Evolutionary conservation across 129 eudicot genomes (phyloP).

Genomic region (Artemisia tridentata): DNA sequence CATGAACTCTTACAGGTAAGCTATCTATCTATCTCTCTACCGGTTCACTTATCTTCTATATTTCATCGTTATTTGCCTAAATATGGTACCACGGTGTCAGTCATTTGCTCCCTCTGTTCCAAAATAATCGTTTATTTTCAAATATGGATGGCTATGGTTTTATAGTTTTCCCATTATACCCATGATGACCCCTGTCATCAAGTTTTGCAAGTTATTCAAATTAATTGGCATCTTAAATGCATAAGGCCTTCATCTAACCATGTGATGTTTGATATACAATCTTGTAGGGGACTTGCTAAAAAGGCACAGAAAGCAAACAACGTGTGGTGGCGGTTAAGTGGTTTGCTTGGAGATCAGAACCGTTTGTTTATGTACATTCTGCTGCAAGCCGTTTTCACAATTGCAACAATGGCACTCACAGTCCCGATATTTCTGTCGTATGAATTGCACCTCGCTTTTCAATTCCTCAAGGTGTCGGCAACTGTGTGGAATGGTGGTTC

Average conservation of each 20-base stretch:
- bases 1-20: slow-evolving; percentile 98
- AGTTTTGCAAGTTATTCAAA: no score
- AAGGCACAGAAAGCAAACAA: slow-evolving; percentile 96
- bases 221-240: no score
- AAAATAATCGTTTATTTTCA: no score
- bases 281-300: slow-evolving; percentile 81
- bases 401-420: slow-evolving; percentile 86
- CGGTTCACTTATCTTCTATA: background rate
- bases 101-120: no score
- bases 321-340: slow-evolving; percentile 97
- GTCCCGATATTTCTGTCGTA: slow-evolving; percentile 95
- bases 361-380: slow-evolving; percentile 82
- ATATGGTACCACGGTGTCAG: no score
- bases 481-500: slow-evolving; percentile 88
- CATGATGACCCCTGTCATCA: no score
- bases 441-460: slow-evolving; percentile 65
- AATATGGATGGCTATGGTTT: no score
- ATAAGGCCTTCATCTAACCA: no score
- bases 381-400: slow-evolving; percentile 79
- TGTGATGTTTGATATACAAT: background rate
- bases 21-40: background rate
- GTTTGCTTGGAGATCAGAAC: slow-evolving; percentile 89
- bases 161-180: no score
- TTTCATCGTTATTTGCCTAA: background rate
- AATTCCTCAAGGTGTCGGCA: slow-evolving; percentile 79